phyloP scores from a whole-genome alignment of 176 grass and related monocot genomes.

The Pharus latifolius region DNA sequence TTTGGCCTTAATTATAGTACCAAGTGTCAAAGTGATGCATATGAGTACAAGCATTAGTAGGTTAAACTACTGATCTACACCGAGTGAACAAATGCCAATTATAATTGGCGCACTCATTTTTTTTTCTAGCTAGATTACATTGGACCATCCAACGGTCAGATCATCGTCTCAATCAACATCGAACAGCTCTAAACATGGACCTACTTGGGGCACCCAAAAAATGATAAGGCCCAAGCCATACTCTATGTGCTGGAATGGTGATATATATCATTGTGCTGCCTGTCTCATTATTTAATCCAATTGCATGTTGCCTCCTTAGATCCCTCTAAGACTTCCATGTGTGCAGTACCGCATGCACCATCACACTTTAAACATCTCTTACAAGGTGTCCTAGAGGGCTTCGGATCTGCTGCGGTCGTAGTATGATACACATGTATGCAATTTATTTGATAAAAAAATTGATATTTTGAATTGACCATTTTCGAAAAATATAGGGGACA shows the following conservation, averaged over 20 bases:
- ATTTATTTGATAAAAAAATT: too few species aligned
- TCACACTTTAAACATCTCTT: background rate
- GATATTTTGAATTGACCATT: too few species aligned
- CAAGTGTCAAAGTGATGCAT: background rate
- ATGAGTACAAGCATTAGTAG: background rate
- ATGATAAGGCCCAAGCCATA: background rate
- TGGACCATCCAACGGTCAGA: background rate
- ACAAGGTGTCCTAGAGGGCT: slow-evolving; percentile 6
- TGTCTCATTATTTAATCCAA: slow-evolving; percentile 6
- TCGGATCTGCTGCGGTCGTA: too few species aligned
- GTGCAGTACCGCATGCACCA: background rate
- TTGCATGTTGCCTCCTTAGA: background rate
- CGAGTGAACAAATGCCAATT: background rate
- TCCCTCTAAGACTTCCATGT: background rate
- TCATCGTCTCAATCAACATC: background rate
- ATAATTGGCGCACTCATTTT: background rate
- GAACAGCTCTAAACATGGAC: background rate
- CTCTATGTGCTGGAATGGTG: background rate
- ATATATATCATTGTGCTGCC: background rate
- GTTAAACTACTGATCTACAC: background rate
- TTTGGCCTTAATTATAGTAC: background rate
- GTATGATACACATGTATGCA: too few species aligned
- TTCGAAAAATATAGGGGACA: too few species aligned
- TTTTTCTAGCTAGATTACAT: background rate
- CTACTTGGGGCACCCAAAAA: background rate